Evolutionary conservation across 116 monocot species (phyloP), one percentile per base, ranked within the genome.

Genomic region (Zostera marina): DNA sequence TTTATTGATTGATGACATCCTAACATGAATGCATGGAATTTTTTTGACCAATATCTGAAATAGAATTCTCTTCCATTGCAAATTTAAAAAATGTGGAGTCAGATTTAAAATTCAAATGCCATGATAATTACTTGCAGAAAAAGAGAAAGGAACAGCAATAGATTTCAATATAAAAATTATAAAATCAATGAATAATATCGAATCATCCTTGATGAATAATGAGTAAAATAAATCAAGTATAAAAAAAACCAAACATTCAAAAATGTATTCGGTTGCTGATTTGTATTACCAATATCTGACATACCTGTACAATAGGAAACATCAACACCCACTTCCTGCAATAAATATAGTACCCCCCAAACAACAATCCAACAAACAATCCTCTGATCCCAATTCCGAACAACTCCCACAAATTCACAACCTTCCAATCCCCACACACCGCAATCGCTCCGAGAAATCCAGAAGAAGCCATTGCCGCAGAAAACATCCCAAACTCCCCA

Each of bases 291-390:
- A 47, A 4, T 9, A 9, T 17, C 16, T 60, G 3, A 22, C 39
- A 61, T 14, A 79, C 92, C 92, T 92, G 92, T 64, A 92, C 68
- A 56, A 86, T 76, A 0, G 86, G 86, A 52, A 92, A 92, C 57
- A 39, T 60, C 22, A 92, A 67, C 48, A 86, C 54, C 86, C 86
- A 92, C 57, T 80, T 61, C 67, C 54, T 73, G 51, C 64, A 44
- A 24, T 54, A 78, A 21, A 86, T 49, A 56, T 76, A 87, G 53
- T 78, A 71, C 7, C 46, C 21, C 0, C 71, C 79, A 74, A 63
- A 83, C 4, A 83, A 63, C 65, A 92, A 42, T 16, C 86, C 83
- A 60, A 86, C 71, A 20, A 75, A 68, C 21, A 59, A 54, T 25
- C 87, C 92, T 42, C 70, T 68, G 24, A 79, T 21, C 23, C 79